Conservation (phyloP, 2,329 filamentous ascomycete genomes). For the Pleoardoris graminearum region DNA sequence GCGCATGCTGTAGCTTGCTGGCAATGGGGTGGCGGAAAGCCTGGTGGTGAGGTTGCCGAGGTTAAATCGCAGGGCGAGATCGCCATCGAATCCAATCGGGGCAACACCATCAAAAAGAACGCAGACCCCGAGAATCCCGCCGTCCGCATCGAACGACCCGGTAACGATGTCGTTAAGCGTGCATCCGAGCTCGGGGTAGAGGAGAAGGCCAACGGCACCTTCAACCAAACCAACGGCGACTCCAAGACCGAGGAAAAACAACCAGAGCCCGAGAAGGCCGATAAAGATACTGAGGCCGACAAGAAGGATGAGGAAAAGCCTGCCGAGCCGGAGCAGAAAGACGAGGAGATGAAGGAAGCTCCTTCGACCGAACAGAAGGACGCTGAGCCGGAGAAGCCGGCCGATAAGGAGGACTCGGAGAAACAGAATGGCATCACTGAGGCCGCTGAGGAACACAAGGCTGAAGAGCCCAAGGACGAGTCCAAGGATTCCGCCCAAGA, state of each 20-base stretch:
- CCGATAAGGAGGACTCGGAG: slow-evolving; percentile 25
- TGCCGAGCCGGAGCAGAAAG: slow-evolving; percentile 42
- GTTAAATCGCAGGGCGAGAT: slow-evolving; percentile 64
- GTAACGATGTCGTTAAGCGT: slow-evolving; percentile 68
- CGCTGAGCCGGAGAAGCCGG: slow-evolving; percentile 31
- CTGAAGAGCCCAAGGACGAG: slow-evolving; percentile 34
- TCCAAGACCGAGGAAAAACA: slow-evolving; percentile 38
- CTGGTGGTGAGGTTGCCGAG: slow-evolving; percentile 60
- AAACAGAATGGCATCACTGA: slow-evolving; percentile 29
- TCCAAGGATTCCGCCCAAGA: slow-evolving; percentile 32
- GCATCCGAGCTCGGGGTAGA: slow-evolving; percentile 64
- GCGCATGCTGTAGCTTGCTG: slow-evolving; percentile 59
- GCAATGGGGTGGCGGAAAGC: slow-evolving; percentile 61
- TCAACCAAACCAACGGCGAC: slow-evolving; percentile 41
- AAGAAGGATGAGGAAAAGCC: slow-evolving; percentile 27
- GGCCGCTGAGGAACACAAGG: slow-evolving; percentile 22
- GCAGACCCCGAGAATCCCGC: slow-evolving; percentile 64
- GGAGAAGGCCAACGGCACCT: slow-evolving; percentile 44
- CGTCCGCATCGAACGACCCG: slow-evolving; percentile 60
- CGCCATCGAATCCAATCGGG: slow-evolving; percentile 62
- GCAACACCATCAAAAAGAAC: slow-evolving; percentile 67
- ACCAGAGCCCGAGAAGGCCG: slow-evolving; percentile 32
- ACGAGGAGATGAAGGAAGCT: slow-evolving; percentile 41
- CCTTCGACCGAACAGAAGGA: slow-evolving; percentile 29
- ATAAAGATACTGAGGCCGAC: slow-evolving; percentile 27